These are phyloP conservation scores for Apophysomyces variabilis DNA, from an alignment of 371 early-diverging fungal genomes.

Conservation along the genomic window DNA sequence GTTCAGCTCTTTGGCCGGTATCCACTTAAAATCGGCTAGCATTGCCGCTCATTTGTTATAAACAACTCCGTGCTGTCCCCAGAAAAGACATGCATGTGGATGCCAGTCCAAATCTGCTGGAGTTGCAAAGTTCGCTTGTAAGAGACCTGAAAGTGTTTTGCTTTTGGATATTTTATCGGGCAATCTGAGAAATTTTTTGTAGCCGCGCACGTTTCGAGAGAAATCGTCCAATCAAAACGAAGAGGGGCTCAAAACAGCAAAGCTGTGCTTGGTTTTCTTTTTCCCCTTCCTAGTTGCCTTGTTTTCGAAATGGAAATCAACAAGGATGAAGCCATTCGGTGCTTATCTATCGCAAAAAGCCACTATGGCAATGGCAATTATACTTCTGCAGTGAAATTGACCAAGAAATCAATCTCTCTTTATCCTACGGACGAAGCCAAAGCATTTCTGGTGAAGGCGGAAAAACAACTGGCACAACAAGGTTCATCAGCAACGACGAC, in stretches of 20 bases:
- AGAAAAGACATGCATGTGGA: too few species aligned
- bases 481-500: conserved; percentile 23
- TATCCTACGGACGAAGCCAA: conserved; percentile 75
- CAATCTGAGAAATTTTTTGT: too few species aligned
- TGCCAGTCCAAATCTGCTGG: too few species aligned
- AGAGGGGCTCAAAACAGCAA: too few species aligned
- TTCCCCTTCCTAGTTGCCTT: neutral
- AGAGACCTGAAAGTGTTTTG: too few species aligned
- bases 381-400: conserved; percentile 76
- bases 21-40: too few species aligned
- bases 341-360: conserved; percentile 77
- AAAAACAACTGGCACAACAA: conserved; percentile 35
- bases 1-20: too few species aligned
- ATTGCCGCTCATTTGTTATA: too few species aligned
- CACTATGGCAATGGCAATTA: conserved; percentile 68
- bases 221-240: too few species aligned
- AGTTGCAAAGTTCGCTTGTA: too few species aligned
- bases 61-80: too few species aligned
- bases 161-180: too few species aligned
- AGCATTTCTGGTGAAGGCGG: conserved; percentile 55
- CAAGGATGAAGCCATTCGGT: conserved; percentile 86
- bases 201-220: neutral
- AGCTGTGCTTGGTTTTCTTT: neutral
- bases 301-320: conserved; percentile 77
- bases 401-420: conserved; percentile 79